Evolutionary conservation across 257 asterid species (phyloP).

Genomic region (Penstemon davidsonii): DNA sequence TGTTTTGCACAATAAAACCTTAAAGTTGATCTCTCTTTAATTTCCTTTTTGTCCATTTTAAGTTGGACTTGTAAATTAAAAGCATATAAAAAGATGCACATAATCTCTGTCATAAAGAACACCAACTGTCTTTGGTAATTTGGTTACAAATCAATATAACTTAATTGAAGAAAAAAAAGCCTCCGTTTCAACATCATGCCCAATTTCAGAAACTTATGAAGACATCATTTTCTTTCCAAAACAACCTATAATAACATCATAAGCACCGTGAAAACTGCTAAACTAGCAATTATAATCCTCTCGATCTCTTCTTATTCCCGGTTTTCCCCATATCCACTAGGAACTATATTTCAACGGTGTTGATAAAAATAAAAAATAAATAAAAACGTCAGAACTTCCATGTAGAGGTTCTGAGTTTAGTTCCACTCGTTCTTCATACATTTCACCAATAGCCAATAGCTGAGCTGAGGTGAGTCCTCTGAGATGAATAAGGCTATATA

Average conservation of each 20-base stretch:
- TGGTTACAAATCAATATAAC: constrained; percentile 32
- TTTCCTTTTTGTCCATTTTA: too few species aligned
- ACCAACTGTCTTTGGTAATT: constrained; percentile 1
- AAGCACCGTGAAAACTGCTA: constrained; percentile 36
- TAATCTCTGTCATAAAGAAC: too few species aligned
- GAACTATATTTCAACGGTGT: constrained; percentile 40
- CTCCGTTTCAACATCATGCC: constrained; percentile 46
- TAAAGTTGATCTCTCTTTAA: too few species aligned
- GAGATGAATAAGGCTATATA: constrained; percentile 49
- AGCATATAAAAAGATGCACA: constrained; percentile 36
- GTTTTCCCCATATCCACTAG: constrained; percentile 46
- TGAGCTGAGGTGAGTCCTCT: constrained; percentile 41
- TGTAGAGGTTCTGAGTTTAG: constrained; percentile 43
- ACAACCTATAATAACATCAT: constrained; percentile 47
- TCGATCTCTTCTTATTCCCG: constrained; percentile 45
- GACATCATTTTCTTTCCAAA: constrained; percentile 45
- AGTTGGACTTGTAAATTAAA: constrained; percentile 24
- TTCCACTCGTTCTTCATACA: constrained; percentile 42
- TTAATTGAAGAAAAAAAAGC: constrained; percentile 33
- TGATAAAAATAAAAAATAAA: constrained; percentile 36
- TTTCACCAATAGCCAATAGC: constrained; percentile 36
- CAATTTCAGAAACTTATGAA: too few species aligned
- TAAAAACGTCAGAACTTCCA: constrained; percentile 40
- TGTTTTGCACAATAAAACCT: too few species aligned
- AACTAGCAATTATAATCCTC: constrained; percentile 44